Conservation (phyloP, 2,329 filamentous ascomycete species). For the Fusarium odoratissimum region DNA sequence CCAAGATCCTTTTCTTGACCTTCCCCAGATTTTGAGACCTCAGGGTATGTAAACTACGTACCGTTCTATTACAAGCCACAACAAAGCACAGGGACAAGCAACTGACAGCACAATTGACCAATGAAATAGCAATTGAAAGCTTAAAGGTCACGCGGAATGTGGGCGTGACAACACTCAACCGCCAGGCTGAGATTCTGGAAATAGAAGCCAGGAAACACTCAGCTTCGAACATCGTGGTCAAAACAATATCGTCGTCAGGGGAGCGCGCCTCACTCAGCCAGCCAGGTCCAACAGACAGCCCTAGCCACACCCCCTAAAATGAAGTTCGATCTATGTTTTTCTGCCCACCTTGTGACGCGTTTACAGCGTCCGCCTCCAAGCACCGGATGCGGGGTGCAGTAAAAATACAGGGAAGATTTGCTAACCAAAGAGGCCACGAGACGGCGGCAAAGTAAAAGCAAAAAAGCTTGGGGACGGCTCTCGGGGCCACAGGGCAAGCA, state of each 20-base stretch:
- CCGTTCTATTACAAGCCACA: slow-evolving; percentile 1
- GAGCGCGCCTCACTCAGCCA: slow-evolving; percentile 14
- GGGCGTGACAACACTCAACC: slow-evolving; percentile 5
- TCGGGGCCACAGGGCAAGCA: slow-evolving; percentile 30
- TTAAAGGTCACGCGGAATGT: slow-evolving; percentile 8
- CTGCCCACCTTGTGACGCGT: slow-evolving; percentile 45
- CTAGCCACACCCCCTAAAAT: slow-evolving; percentile 28
- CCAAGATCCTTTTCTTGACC: slow-evolving; percentile 9
- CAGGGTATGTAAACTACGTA: slow-evolving; percentile 1
- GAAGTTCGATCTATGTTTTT: slow-evolving; percentile 32
- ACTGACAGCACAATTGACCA: not conserved
- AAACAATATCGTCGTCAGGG: slow-evolving; percentile 11
- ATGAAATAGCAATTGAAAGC: not conserved
- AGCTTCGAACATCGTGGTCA: slow-evolving; percentile 24
- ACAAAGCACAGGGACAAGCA: not conserved
- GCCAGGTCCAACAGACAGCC: not conserved
- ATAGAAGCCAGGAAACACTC: slow-evolving; percentile 11
- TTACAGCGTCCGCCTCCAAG: slow-evolving; percentile 36
- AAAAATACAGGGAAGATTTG: slow-evolving; percentile 38
- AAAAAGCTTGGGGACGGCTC: slow-evolving; percentile 20
- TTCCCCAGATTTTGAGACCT: slow-evolving; percentile 6
- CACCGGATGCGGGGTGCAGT: slow-evolving; percentile 46
- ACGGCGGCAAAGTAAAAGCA: slow-evolving; percentile 25
- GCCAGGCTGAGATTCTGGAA: not conserved
- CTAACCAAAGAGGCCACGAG: slow-evolving; percentile 45